Base-by-base conservation (phyloP, 148 eudicot genomes). In the Linanthus parryae region DNA sequence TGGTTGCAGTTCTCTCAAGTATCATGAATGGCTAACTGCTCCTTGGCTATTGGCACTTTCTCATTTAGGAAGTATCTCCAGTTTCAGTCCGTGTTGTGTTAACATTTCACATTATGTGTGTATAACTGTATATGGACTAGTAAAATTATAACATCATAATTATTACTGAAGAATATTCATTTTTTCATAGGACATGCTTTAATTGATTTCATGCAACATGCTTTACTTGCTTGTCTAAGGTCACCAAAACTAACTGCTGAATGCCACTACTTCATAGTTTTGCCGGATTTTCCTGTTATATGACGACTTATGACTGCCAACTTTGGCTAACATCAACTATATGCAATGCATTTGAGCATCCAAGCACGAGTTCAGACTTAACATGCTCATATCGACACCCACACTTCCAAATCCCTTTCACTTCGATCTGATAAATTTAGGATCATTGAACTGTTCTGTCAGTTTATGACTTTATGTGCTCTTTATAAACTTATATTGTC, bases 191-290 rank as follows among this genome's bases (percentile, higher is more conserved):
- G n/a, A 16, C 48, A 44, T 44, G 6, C 48, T 41, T 18, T 41
- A 44, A 22, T 44, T 1, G 3, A 20, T 8, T 3, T 2, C 26
- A 17, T 20, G 48, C 15, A 22, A 44, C 29, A 14, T 52, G 18
- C 43, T 34, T 21, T 28, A 23, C 52, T 24, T 48, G 30, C 23
- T 41, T 41, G 45, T 23, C 45, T 41, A n/a, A 33, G 38, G 22
- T 42, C 1, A n/a, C 22, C 22, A 16, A 18, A 16, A 42, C 21
- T 5, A 42, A 17, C 6, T 42, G 1, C 21, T 42, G 7, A 42
- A 16, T 42, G 4, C 23, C 46, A 42, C n/a, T n/a, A n/a, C n/a
- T n/a, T n/a, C n/a, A n/a, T n/a, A n/a, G n/a, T n/a, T 42, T 42
- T 16, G 19, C 46, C 12, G 46, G 21, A 17, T 24, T 42, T 24